phyloP scores from a whole-genome alignment of 163 green algal genomes.

The Picocystis sp. region DNA sequence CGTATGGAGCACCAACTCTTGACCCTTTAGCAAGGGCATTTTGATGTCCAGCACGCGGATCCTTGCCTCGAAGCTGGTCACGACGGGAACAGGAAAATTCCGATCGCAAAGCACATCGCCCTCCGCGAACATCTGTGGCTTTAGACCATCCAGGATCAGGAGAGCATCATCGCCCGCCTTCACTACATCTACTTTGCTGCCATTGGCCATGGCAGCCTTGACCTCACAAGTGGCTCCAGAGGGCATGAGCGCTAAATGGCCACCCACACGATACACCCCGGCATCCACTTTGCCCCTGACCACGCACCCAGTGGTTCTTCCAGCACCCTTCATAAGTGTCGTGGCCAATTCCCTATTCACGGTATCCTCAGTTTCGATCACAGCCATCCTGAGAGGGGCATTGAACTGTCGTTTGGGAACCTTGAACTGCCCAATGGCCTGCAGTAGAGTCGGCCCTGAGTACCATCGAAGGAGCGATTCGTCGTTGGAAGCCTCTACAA shows the following conservation, averaged over 20 bases:
- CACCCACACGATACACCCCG: slow-evolving; percentile 38
- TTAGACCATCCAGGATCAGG: no score
- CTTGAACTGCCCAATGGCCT: slow-evolving; percentile 64
- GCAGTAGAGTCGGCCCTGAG: slow-evolving; percentile 31
- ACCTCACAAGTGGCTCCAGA: slow-evolving; percentile 31
- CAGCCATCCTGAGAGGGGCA: slow-evolving; percentile 53
- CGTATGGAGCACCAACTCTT: slow-evolving; percentile 40
- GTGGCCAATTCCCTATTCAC: slow-evolving; percentile 14
- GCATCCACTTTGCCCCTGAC: slow-evolving; percentile 64
- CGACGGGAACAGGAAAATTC: slow-evolving; percentile 52
- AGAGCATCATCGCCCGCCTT: slow-evolving; percentile 30
- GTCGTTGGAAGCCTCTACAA: slow-evolving; percentile 30
- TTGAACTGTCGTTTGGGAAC: slow-evolving; percentile 27
- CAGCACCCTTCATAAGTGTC: not conserved
- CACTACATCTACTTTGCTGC: slow-evolving; percentile 35
- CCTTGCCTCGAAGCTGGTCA: slow-evolving; percentile 32
- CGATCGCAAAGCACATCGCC: slow-evolving; percentile 69
- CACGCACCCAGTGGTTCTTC: slow-evolving; percentile 16
- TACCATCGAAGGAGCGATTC: slow-evolving; percentile 27
- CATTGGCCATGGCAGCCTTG: slow-evolving; percentile 14
- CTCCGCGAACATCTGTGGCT: no score
- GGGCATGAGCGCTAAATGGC: slow-evolving; percentile 52
- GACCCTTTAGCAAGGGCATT: slow-evolving; percentile 29
- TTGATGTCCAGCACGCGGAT: slow-evolving; percentile 53
- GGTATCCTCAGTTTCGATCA: slow-evolving; percentile 45